Percentiles rank a stretch among this genome's conserved stretches.
phyloP scores from a whole-genome alignment of 2,329 filamentous ascomycete species.

The Cadophora luteo-olivacea region DNA sequence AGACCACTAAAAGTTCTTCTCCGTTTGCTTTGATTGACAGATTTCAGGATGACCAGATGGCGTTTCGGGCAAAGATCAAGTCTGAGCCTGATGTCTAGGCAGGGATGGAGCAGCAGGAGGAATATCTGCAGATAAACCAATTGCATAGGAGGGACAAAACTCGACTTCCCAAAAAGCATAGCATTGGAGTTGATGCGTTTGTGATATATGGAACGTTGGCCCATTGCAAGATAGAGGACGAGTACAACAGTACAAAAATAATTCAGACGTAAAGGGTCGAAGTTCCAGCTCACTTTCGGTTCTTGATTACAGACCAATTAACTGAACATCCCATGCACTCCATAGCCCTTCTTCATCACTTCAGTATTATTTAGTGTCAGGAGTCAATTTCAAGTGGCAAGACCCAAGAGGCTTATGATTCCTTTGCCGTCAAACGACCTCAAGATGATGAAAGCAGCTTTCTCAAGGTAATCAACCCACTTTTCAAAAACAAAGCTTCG shows the following conservation, averaged over 20 bases:
- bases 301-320: not conserved
- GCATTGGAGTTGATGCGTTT: slow-evolving; percentile 27
- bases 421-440: no score
- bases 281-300: not conserved
- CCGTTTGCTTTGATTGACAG: slow-evolving; percentile 16
- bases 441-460: no score
- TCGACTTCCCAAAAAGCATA: slow-evolving; percentile 24
- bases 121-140: not conserved
- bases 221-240: not conserved
- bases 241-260: slow-evolving; percentile 15
- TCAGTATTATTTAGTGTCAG: no score
- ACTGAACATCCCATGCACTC: no score
- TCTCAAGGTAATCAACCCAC: not conserved
- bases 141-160: slow-evolving; percentile 4
- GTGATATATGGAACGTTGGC: not conserved
- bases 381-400: no score
- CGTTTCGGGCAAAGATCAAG: slow-evolving; percentile 42
- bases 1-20: slow-evolving; percentile 32
- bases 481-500: not conserved
- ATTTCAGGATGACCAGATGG: slow-evolving; percentile 40
- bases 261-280: not conserved
- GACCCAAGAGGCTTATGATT: no score
- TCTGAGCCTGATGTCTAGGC: slow-evolving; percentile 34
- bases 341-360: no score
- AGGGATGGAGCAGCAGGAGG: not conserved